phyloP scores from a whole-genome alignment of 1,139 yeast genomes.

The Arxiozyma slooffiae region DNA sequence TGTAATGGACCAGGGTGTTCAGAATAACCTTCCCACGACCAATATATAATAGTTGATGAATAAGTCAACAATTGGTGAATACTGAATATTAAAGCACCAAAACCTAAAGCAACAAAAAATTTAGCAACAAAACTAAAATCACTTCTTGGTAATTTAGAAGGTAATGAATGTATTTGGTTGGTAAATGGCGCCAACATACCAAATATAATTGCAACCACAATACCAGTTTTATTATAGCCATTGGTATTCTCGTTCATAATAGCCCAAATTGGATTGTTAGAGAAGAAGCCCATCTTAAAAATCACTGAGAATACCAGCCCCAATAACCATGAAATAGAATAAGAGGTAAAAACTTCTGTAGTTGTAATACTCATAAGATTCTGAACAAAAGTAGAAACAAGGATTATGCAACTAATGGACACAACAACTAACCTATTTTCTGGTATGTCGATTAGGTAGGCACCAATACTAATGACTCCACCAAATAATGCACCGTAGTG shows the following conservation, averaged over 20 bases:
- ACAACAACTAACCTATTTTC: conserved; percentile 55
- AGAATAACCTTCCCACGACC: conserved; percentile 96
- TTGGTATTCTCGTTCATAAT: conserved; percentile 80
- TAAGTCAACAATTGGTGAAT: conserved; percentile 71
- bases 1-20: conserved; percentile 71
- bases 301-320: conserved; percentile 70
- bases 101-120: conserved; percentile 42
- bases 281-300: conserved; percentile 62
- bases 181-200: conserved; percentile 45
- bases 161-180: conserved; percentile 14
- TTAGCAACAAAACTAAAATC: conserved; percentile 7
- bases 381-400: conserved; percentile 50
- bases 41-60: conserved; percentile 70
- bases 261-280: conserved; percentile 96
- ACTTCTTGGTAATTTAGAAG: conserved; percentile 3
- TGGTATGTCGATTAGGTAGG: conserved; percentile 61
- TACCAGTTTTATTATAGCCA: conserved; percentile 70
- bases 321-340: conserved; percentile 51
- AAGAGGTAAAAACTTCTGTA: conserved; percentile 25
- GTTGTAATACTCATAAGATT: conserved; percentile 45
- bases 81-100: conserved; percentile 69
- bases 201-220: conserved; percentile 53
- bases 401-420: conserved; percentile 59
- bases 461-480: conserved; percentile 62
- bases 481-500: conserved; percentile 48